Base-by-base conservation (phyloP, 257 asterid species). In the Fraxinus americana region DNA sequence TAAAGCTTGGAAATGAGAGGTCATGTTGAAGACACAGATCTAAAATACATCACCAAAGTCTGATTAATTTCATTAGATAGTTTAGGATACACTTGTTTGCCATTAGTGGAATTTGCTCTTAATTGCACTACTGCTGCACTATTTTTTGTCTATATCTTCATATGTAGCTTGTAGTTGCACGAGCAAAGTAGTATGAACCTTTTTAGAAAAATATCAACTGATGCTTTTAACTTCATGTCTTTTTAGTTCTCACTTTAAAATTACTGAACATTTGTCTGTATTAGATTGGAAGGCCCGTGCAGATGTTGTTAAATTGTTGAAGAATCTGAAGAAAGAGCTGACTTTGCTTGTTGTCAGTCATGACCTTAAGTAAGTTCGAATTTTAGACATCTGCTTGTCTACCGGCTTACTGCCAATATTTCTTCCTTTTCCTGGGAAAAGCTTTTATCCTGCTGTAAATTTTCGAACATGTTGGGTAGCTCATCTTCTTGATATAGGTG, bases 241-340 rank as follows among this genome's bases (percentile, higher is more conserved):
- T 13, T 81, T 81, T 61, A 32, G 50, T 75, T 3, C 57, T 30
- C 41, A 21, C 45, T 71, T 67, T 36, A 7, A 48, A 23, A 61
- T 19, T 70, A 67, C 75, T 73, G 70, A 79, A 77, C 39, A 38
- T 70, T 68, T 39, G 61, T 84, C 38, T 74, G 17, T 70, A 45
- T 81, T 78, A 81, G 97, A 93, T 86, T 95, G 98, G 99, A 95
- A 92, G 86, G 99, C 98, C 67, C 92, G 98, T 68, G 94, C 97
- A 27, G 99, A 95, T 82, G 97, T 95, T 83, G 92, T 91, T 54
- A 93, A 89, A 82, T 85, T 92, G 86, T 83, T 95, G 83, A 90
- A 86, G 87, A 75, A 82, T 80, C 86, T 95, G 84, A 95, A 93
- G 91, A 85, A 90, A 81, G 96, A 93, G 84, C 84, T 92, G 75